Evolutionary conservation across 306 rosid genomes (phyloP), one percentile per base, ranked within the genome.

Genomic region (Aeschynomene evenia): DNA sequence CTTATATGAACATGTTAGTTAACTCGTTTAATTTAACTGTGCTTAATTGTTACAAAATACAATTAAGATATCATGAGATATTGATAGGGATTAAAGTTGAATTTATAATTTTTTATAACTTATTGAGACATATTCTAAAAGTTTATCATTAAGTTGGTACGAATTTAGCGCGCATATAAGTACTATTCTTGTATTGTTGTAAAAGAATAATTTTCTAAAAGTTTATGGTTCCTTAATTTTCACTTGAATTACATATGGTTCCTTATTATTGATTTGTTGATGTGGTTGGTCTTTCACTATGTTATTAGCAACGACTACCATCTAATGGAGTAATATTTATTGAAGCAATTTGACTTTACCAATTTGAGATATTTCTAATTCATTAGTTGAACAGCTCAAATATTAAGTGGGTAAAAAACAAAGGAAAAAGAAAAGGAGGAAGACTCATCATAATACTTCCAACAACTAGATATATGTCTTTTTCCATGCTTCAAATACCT

Each of bases 281-380:
- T 51, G 19, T 49, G 48, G 19, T 21, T 50, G 21, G 12, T 40
- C 52, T 63, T 15, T 39, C 3, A 6, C 31, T 52, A 3, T 4
- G 16, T 42, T 9, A 39, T 42, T 9, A 39, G 40, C 15, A 73
- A 23, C 43, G 36, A 56, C 42, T 15, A 50, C 23, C 15, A n/a
- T 51, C 10, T n/a, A 14, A 52, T n/a, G n/a, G n/a, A n/a, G n/a
- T 34, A 60, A 13, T 36, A 34, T 52, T 36, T 51, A 6, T 53
- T 28, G 24, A 72, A 11, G 70, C 29, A 50, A 72, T n/a, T 61
- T 72, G 77, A 8, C 40, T 73, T 31, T 16, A 52, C 22, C 14
- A 13, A 26, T 34, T 49, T 48, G 3, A n/a, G 5, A 46, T 29
- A 13, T 13, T 29, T 57, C 3, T 33, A 49, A 60, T 22, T 37